Percentiles rank a stretch among this genome's conserved stretches.
phyloP scores from a whole-genome alignment of 2,329 filamentous ascomycete species.

The Arthroderma uncinatum region DNA sequence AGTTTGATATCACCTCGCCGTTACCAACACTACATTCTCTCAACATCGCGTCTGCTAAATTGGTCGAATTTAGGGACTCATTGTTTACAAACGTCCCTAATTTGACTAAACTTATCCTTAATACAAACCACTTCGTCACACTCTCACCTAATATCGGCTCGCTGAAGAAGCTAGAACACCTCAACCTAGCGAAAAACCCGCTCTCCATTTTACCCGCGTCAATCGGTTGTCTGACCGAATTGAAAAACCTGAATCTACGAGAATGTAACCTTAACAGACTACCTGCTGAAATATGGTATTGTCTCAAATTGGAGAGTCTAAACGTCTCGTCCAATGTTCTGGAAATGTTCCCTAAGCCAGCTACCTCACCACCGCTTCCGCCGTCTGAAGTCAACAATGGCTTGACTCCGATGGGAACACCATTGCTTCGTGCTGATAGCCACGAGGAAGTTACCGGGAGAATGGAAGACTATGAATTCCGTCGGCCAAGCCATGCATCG shows the following conservation, averaged over 20 bases:
- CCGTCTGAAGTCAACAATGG: conserved; percentile 13
- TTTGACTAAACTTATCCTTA: conserved; percentile 74
- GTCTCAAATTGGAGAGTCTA: conserved; percentile 75
- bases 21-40: conserved; percentile 74
- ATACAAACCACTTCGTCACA: conserved; percentile 92
- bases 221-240: conserved; percentile 74
- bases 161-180: conserved; percentile 70
- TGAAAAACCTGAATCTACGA: conserved; percentile 75
- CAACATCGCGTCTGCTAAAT: conserved; percentile 81
- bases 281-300: conserved; percentile 93
- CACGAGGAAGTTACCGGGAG: conserved; percentile 61
- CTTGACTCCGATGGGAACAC: conserved; percentile 23
- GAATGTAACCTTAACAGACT: conserved; percentile 87
- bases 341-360: conserved; percentile 77
- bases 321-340: conserved; percentile 94
- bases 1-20: conserved; percentile 68
- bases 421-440: conserved; percentile 50
- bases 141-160: conserved; percentile 77
- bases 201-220: conserved; percentile 73
- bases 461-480: conserved; percentile 50
- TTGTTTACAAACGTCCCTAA: conserved; percentile 80
- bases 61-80: conserved; percentile 76
- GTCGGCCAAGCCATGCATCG: conserved; percentile 77
- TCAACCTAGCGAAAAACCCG: conserved; percentile 88
- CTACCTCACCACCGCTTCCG: conserved; percentile 54